Evolutionary conservation across 164 flowering plant genomes (phyloP), one percentile per base, ranked within the genome.

Genomic region (Stephania yunnanensis): DNA sequence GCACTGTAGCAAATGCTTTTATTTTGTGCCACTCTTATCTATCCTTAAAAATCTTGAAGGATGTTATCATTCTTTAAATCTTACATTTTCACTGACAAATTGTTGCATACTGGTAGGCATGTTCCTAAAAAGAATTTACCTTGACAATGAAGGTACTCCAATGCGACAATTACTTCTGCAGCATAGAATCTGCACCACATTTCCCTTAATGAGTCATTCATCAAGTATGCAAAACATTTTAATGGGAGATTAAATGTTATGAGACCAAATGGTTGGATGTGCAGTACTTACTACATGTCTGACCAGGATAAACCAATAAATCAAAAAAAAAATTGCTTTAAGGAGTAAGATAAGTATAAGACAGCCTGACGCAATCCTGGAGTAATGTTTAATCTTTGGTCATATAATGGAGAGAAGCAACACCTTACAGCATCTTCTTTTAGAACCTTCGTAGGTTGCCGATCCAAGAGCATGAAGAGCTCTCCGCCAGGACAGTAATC

Each of bases 61-160:
- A 17, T n/a, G 20, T 61, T 61, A 61, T 61, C n/a, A 61, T 61
- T 25, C 66, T n/a, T n/a, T 2, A 2, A 0, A 36, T 4, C 42
- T 36, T 36, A 1, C 42, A 36, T 36, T 50, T 50, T 50, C 15
- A 50, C 3, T 50, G 15, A 2, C 9, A 48, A 48, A 1, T 48
- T 8, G 53, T 48, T 2, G 11, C 15, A 50, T 3, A 2, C 55
- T 10, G 55, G 55, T 10, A 50, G 11, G 55, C 29, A 65, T 58
- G 52, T 45, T 45, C 69, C 44, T 36, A 6, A 64, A 74, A 25
- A 19, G 10, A 68, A 69, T 17, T 6, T 83, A 93, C 99, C 99
- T 90, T 93, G 98, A 82, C 98, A 95, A 81, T 95, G 99, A 85
- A 95, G 98, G 82, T 95, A 95, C 84, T 95, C 99, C 81, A 95